Conservation (phyloP, 1,284 basidiomycete genomes). For the Trichosporon ovoides region DNA sequence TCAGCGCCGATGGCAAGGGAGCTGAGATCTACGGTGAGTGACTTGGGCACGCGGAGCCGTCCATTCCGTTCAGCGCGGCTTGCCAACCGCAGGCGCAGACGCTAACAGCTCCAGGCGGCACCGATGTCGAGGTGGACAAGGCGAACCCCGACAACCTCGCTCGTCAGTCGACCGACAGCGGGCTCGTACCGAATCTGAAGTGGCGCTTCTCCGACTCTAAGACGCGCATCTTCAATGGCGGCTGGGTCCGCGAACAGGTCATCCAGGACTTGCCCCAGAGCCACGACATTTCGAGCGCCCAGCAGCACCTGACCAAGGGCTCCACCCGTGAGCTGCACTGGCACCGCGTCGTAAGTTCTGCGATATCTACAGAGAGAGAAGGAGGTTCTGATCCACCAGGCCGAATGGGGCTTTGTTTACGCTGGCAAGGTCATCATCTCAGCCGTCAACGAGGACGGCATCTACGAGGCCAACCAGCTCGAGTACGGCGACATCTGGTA, state of each 20-base stretch:
- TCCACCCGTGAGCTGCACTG: slow-evolving; percentile 65
- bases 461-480: slow-evolving; percentile 13
- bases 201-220: slow-evolving; percentile 67
- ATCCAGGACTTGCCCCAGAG: slow-evolving; percentile 60
- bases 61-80: too few relatives aligned
- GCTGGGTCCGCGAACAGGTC: slow-evolving; percentile 56
- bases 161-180: slow-evolving; percentile 62
- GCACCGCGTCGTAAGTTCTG: slow-evolving; percentile 48
- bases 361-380: too few relatives aligned
- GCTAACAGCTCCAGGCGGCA: too few relatives aligned
- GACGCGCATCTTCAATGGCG: slow-evolving; percentile 63
- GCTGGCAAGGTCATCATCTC: too few relatives aligned
- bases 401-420: too few relatives aligned
- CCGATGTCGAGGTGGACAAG: too few relatives aligned
- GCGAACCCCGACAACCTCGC: slow-evolving; percentile 57
- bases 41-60: too few relatives aligned
- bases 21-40: too few relatives aligned
- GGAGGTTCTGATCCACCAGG: too few relatives aligned
- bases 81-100: too few relatives aligned
- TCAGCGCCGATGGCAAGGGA: too few relatives aligned
- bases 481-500: slow-evolving; percentile 56
- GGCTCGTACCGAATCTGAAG: slow-evolving; percentile 61
- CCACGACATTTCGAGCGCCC: slow-evolving; percentile 59
- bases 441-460: too few relatives aligned
- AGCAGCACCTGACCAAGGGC: slow-evolving; percentile 64